Evolutionary conservation across 768 basidiomycete genomes (phyloP).

Genomic region (Termitomyces sp.): DNA sequence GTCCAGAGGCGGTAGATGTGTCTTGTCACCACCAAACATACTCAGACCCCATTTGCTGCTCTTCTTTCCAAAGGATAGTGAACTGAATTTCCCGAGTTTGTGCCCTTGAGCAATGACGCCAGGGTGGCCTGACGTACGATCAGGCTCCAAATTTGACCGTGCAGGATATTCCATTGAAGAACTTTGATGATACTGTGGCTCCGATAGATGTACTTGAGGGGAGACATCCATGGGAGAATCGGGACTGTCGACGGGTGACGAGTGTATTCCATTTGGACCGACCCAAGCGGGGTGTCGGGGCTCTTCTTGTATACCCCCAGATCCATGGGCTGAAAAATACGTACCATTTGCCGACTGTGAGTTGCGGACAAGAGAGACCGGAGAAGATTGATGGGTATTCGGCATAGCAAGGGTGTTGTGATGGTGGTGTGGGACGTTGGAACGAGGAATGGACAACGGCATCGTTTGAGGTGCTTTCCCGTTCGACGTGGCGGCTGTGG

Average conservation of each 20-base stretch:
- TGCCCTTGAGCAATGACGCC: conserved; percentile 42
- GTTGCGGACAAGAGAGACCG: conserved; percentile 36
- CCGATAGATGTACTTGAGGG: conserved; percentile 44
- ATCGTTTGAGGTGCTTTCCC: conserved; percentile 32
- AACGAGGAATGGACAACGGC: conserved; percentile 31
- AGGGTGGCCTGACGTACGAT: conserved; percentile 37
- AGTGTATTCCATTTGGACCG: conserved; percentile 13
- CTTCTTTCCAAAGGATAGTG: conserved; percentile 69
- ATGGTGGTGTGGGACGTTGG: conserved; percentile 29
- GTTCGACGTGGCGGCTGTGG: conserved; percentile 34
- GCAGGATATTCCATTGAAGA: conserved; percentile 54
- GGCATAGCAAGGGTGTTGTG: conserved; percentile 16
- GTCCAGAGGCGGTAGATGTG: conserved; percentile 70
- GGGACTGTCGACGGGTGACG: conserved; percentile 30
- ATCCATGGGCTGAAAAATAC: conserved; percentile 27
- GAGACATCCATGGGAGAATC: conserved; percentile 66
- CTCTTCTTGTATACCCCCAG: conserved; percentile 25
- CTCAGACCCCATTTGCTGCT: conserved; percentile 61
- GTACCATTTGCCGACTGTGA: conserved; percentile 22
- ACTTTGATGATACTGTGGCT: conserved; percentile 46
- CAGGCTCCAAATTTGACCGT: conserved; percentile 39
- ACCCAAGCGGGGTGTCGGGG: conserved; percentile 24
- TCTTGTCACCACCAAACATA: conserved; percentile 78
- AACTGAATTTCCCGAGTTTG: conserved; percentile 58
- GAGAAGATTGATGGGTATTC: conserved; percentile 15